phyloP scores from a whole-genome alignment of 345 rosid species.

The Eucalyptus curtisii region DNA sequence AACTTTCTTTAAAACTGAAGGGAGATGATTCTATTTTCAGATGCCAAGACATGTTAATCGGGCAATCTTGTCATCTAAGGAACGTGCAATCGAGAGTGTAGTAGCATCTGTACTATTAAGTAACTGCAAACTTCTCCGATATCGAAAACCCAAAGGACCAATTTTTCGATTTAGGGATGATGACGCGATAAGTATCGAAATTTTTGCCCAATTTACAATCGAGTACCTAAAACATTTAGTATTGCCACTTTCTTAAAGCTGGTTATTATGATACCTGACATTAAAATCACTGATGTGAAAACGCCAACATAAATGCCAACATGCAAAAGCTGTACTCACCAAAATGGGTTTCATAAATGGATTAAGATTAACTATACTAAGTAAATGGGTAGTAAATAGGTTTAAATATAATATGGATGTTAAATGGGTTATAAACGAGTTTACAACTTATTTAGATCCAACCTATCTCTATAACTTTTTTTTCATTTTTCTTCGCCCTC shows the following conservation, averaged over 20 bases:
- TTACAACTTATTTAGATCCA: fast-evolving
- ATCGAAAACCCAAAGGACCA: fast-evolving
- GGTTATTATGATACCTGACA: fast-evolving
- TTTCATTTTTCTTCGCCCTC: no score
- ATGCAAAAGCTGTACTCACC: background rate
- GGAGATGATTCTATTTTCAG: background rate
- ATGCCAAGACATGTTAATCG: background rate
- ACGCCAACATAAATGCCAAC: background rate
- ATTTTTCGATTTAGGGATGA: fast-evolving
- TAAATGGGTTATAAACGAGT: no score
- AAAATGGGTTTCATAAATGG: background rate
- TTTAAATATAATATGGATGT: no score
- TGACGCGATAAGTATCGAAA: fast-evolving
- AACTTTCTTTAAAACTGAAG: background rate
- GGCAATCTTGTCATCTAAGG: background rate
- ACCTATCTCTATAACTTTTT: no score
- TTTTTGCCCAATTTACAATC: background rate
- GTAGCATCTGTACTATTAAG: background rate
- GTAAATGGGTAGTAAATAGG: no score
- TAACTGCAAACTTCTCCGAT: background rate
- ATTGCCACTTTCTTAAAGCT: background rate
- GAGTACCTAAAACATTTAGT: background rate
- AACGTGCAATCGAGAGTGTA: background rate
- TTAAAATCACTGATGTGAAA: fast-evolving
- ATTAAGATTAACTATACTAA: no score